A percentile compares a stretch with the other conserved stretches of the same genome.
Evolutionary conservation across 495 filamentous ascomycete genomes (phyloP).

Genomic region (Oidiodendron maius): DNA sequence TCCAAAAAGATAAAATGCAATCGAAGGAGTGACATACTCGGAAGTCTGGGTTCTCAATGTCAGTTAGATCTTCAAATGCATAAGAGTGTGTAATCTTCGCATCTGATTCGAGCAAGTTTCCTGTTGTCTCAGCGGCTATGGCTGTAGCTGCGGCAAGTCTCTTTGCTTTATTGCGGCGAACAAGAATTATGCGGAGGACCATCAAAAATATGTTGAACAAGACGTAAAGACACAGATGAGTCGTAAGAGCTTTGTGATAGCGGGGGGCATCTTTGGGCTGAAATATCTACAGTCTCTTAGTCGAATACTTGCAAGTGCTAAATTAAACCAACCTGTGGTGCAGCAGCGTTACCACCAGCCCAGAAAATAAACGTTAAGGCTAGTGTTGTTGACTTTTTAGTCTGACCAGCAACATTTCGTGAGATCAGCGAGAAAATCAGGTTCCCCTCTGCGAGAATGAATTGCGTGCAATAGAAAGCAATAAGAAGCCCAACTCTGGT

Average conservation of each 20-base stretch:
- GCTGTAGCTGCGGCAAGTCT: slow-evolving; percentile 31
- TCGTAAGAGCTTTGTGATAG: slow-evolving; percentile 62
- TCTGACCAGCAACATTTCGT: slow-evolving; percentile 15
- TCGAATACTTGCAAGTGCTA: not conserved
- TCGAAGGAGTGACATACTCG: too few relatives aligned
- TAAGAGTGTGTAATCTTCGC: slow-evolving; percentile 55
- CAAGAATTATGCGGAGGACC: slow-evolving; percentile 57
- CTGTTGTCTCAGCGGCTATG: slow-evolving; percentile 26
- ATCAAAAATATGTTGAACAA: slow-evolving; percentile 47
- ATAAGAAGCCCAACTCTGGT: slow-evolving; percentile 13
- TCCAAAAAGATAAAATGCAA: too few relatives aligned
- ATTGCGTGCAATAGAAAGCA: slow-evolving; percentile 16
- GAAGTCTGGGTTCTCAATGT: slow-evolving; percentile 20
- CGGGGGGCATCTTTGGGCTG: slow-evolving; percentile 32
- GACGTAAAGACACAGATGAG: slow-evolving; percentile 57
- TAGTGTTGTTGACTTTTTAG: slow-evolving; percentile 14
- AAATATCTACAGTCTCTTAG: slow-evolving; percentile 4
- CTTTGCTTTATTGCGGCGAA: slow-evolving; percentile 54
- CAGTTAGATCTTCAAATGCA: slow-evolving; percentile 33
- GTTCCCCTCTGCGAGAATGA: slow-evolving; percentile 15
- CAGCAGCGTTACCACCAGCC: slow-evolving; percentile 15
- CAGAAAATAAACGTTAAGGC: slow-evolving; percentile 12
- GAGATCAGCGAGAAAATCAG: slow-evolving; percentile 15
- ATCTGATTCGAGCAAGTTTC: slow-evolving; percentile 29
- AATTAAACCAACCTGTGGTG: slow-evolving; percentile 5